Percentiles rank a stretch among this genome's conserved stretches.
These are phyloP conservation scores for Saturnispora quitensis DNA, from an alignment of 805 yeast genomes.

Conservation along the genomic window DNA sequence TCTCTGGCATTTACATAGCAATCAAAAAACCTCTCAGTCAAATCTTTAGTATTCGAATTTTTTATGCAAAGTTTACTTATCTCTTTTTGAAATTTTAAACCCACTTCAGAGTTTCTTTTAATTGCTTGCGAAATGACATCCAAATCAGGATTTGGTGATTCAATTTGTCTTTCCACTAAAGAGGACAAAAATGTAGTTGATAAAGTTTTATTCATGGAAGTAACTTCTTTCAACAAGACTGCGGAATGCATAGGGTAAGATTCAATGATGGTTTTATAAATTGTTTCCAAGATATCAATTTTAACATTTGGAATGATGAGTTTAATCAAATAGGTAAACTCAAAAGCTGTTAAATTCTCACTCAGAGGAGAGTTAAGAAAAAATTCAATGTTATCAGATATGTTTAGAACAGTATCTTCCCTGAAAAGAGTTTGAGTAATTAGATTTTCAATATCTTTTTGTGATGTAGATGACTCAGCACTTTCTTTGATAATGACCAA, in stretches of 20 bases:
- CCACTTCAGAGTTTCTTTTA: slow-evolving; percentile 49
- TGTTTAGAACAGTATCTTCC: slow-evolving; percentile 16
- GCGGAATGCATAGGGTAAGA: slow-evolving; percentile 34
- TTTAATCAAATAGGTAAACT: slow-evolving; percentile 26
- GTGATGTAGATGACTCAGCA: background rate
- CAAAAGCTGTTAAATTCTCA: slow-evolving; percentile 10
- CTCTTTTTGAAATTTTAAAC: slow-evolving; percentile 34
- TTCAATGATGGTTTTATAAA: slow-evolving; percentile 35
- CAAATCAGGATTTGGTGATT: slow-evolving; percentile 26
- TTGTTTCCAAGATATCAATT: slow-evolving; percentile 36
- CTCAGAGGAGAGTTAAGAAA: slow-evolving; percentile 21
- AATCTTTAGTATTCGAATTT: background rate
- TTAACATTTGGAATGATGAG: slow-evolving; percentile 27
- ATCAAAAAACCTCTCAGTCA: slow-evolving; percentile 17
- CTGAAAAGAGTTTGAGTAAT: slow-evolving; percentile 22
- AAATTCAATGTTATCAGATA: slow-evolving; percentile 26
- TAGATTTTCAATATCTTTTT: slow-evolving; percentile 12
- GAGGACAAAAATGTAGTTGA: slow-evolving; percentile 41
- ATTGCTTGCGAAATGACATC: slow-evolving; percentile 38
- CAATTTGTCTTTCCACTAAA: slow-evolving; percentile 29
- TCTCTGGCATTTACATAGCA: slow-evolving; percentile 54
- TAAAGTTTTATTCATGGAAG: slow-evolving; percentile 42
- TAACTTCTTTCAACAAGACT: slow-evolving; percentile 37
- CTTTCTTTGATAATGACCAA: slow-evolving; percentile 9
- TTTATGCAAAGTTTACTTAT: slow-evolving; percentile 21